Evolutionary conservation across 805 yeast genomes (phyloP).

Genomic region (Debaryomyces tyrocola): DNA sequence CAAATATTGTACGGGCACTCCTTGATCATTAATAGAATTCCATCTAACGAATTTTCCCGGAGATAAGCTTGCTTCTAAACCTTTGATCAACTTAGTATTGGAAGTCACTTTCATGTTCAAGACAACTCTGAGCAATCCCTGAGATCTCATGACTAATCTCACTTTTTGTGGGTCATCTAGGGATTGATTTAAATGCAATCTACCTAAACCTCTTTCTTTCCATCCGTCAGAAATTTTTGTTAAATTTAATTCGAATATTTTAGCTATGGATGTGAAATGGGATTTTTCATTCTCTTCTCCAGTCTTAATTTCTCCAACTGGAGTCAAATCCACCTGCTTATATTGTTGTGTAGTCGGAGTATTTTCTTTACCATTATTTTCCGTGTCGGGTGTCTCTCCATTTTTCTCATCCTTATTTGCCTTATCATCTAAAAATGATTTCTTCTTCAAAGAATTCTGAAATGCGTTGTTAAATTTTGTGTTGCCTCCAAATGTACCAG

Average conservation of each 20-base stretch:
- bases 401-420: slow-evolving; percentile 19
- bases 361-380: slow-evolving; percentile 16
- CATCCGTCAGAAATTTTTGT: slow-evolving; percentile 72
- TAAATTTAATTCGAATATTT: slow-evolving; percentile 73
- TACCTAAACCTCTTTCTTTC: slow-evolving; percentile 95
- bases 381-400: slow-evolving; percentile 18
- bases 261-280: slow-evolving; percentile 68
- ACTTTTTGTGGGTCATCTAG: slow-evolving; percentile 40
- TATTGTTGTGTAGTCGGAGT: slow-evolving; percentile 34
- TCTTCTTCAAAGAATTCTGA: slow-evolving; percentile 48
- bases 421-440: slow-evolving; percentile 55
- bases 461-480: slow-evolving; percentile 56
- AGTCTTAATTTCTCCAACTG: slow-evolving; percentile 59
- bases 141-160: slow-evolving; percentile 88
- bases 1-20: slow-evolving; percentile 79
- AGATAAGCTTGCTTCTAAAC: slow-evolving; percentile 81
- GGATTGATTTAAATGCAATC: slow-evolving; percentile 71
- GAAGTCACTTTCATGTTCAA: slow-evolving; percentile 69
- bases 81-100: slow-evolving; percentile 66
- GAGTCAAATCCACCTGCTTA: slow-evolving; percentile 60
- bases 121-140: slow-evolving; percentile 79
- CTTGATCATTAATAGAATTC: slow-evolving; percentile 62
- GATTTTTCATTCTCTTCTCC: slow-evolving; percentile 89
- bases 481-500: slow-evolving; percentile 43
- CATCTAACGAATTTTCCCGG: slow-evolving; percentile 83